Evolutionary conservation across 805 yeast genomes (phyloP).

Genomic region (Candida sanyiensis): DNA sequence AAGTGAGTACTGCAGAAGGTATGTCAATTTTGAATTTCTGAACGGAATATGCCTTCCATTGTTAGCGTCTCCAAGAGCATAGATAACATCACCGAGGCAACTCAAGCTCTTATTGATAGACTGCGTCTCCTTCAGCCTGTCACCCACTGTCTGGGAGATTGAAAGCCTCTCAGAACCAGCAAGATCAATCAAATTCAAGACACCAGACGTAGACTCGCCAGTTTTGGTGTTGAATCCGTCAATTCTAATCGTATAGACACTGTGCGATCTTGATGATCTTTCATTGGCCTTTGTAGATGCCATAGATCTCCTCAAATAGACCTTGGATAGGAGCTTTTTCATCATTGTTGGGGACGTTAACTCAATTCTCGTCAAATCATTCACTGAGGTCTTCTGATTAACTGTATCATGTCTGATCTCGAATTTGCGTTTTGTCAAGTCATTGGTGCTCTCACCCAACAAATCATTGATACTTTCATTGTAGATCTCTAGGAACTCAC

Average conservation of each 20-base stretch:
- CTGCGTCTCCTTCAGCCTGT: conserved; percentile 78
- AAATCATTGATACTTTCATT: conserved; percentile 78
- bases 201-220: conserved; percentile 47
- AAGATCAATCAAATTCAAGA: conserved; percentile 76
- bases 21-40: conserved; percentile 89
- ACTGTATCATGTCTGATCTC: conserved; percentile 69
- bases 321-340: conserved; percentile 42
- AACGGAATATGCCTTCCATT: conserved; percentile 69
- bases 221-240: conserved; percentile 47
- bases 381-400: conserved; percentile 48
- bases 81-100: conserved; percentile 84
- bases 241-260: conserved; percentile 63
- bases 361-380: conserved; percentile 48
- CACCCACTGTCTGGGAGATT: conserved; percentile 73
- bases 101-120: conserved; percentile 85
- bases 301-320: conserved; percentile 60
- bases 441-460: conserved; percentile 28
- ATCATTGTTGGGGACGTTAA: conserved; percentile 48
- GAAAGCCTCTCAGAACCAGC: conserved; percentile 91
- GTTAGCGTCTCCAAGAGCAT: conserved; percentile 50
- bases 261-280: conserved; percentile 88
- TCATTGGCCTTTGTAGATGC: conserved; percentile 80
- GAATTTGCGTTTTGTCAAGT: conserved; percentile 32
- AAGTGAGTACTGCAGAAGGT: conserved; percentile 74
- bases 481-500: conserved; percentile 85